phyloP scores from a whole-genome alignment of 768 basidiomycete species.

The Leccinum fibrillosum region DNA sequence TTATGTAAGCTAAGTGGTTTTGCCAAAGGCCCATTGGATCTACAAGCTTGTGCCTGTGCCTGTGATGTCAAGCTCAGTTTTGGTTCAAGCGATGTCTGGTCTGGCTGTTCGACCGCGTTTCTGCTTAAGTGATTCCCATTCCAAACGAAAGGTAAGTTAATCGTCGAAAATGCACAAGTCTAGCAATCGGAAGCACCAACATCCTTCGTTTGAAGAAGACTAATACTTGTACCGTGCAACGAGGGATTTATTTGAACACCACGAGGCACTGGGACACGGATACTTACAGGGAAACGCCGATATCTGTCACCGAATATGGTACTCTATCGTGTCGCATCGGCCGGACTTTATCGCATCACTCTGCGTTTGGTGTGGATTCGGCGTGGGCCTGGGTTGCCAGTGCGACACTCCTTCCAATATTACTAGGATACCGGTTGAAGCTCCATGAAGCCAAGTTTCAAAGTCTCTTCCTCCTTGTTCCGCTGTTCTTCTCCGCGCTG shows the following conservation, averaged over 20 bases:
- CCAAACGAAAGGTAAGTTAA: neutral
- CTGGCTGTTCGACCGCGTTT: neutral
- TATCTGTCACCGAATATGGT: neutral
- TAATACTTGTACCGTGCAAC: neutral
- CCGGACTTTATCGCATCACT: neutral
- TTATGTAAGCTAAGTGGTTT: neutral
- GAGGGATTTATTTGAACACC: neutral
- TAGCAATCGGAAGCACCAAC: neutral
- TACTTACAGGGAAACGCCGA: neutral
- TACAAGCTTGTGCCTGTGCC: constrained; percentile 1
- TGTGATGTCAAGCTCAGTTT: constrained; percentile 5
- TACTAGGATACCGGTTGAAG: neutral
- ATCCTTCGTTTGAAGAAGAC: neutral
- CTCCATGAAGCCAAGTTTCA: neutral
- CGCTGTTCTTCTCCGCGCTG: neutral
- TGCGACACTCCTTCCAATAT: neutral
- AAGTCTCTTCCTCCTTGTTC: neutral
- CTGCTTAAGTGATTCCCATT: neutral
- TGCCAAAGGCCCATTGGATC: neutral
- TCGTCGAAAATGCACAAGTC: neutral
- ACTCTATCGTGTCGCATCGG: neutral
- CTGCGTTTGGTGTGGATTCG: neutral
- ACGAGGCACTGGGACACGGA: neutral
- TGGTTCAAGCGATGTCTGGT: neutral
- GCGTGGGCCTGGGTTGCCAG: neutral